These are phyloP conservation scores for Cladosporium sp. DNA, from an alignment of 2,329 filamentous ascomycete genomes.

Conservation along the genomic window DNA sequence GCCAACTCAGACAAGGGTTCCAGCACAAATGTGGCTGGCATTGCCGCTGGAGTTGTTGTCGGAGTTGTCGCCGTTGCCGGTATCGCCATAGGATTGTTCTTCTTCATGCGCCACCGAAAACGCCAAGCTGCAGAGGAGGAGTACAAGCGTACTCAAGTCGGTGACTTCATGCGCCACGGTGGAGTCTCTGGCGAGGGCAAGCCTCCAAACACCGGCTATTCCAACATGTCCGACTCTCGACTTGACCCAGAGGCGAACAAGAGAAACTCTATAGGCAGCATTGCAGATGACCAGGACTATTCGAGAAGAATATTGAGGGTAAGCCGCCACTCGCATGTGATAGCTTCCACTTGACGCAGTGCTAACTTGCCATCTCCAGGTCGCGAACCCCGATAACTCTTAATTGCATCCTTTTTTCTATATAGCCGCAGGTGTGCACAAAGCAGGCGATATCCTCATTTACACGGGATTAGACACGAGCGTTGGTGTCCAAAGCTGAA, in stretches of 20 bases:
- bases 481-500: slow-evolving; percentile 1
- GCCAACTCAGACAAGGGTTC: slow-evolving; percentile 34
- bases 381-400: slow-evolving; percentile 12
- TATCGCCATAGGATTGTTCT: slow-evolving; percentile 64
- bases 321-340: slow-evolving; percentile 21
- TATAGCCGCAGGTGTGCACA: slow-evolving; percentile 1
- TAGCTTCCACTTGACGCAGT: too few relatives aligned
- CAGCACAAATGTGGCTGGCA: slow-evolving; percentile 69
- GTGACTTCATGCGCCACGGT: slow-evolving; percentile 60
- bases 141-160: slow-evolving; percentile 73
- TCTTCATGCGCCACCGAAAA: slow-evolving; percentile 70
- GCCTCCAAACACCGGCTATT: slow-evolving; percentile 60
- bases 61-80: slow-evolving; percentile 68
- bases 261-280: slow-evolving; percentile 75
- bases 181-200: slow-evolving; percentile 38
- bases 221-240: slow-evolving; percentile 73
- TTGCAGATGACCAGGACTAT: slow-evolving; percentile 95
- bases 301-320: slow-evolving; percentile 94
- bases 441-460: slow-evolving; percentile 4
- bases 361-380: neutral
- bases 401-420: neutral
- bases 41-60: slow-evolving; percentile 83
- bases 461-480: slow-evolving; percentile 3
- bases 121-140: slow-evolving; percentile 78
- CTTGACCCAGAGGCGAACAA: slow-evolving; percentile 68